Percentiles rank a stretch among this genome's conserved stretches.
phyloP scores from a whole-genome alignment of 2,329 filamentous ascomycete genomes.

The Aspergillus hortae region DNA sequence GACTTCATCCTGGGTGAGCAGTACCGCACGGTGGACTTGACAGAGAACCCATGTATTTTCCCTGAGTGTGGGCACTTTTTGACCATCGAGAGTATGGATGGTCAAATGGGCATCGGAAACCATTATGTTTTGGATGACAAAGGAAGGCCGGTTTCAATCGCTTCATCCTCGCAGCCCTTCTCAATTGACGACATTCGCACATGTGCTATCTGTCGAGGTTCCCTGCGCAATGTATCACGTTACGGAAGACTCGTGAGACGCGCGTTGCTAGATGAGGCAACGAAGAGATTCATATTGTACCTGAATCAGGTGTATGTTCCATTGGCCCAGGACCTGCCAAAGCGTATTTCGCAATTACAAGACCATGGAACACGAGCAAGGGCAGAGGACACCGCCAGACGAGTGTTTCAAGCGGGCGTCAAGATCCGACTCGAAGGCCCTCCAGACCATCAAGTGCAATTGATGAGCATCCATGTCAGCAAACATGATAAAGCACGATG shows the following conservation, averaged over 20 bases:
- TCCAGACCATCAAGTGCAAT: conserved; percentile 25
- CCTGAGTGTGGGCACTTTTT: conserved; percentile 62
- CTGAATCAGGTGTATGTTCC: conserved; percentile 43
- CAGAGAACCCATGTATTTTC: conserved; percentile 60
- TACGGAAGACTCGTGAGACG: conserved; percentile 45
- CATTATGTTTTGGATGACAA: conserved; percentile 26
- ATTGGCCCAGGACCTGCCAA: conserved; percentile 35
- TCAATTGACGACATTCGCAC: conserved; percentile 48
- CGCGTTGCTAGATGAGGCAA: conserved; percentile 59
- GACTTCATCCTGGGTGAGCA: conserved; percentile 54
- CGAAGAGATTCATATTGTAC: conserved; percentile 62
- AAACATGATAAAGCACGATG: conserved; percentile 21
- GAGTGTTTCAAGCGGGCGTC: not conserved
- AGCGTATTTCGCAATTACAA: conserved; percentile 24
- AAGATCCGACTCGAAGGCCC: conserved; percentile 15
- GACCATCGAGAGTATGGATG: conserved; percentile 59
- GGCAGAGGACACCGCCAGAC: not conserved
- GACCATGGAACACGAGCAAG: not conserved
- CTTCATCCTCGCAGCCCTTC: conserved; percentile 43
- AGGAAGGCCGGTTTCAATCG: conserved; percentile 22
- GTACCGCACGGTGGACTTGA: conserved; percentile 57
- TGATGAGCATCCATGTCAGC: conserved; percentile 15
- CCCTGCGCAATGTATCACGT: conserved; percentile 54
- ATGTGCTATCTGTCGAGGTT: conserved; percentile 57
- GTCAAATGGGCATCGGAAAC: conserved; percentile 49